Conservation (phyloP, 2,329 filamentous ascomycete genomes). For the Diaporthe ilicicola region DNA sequence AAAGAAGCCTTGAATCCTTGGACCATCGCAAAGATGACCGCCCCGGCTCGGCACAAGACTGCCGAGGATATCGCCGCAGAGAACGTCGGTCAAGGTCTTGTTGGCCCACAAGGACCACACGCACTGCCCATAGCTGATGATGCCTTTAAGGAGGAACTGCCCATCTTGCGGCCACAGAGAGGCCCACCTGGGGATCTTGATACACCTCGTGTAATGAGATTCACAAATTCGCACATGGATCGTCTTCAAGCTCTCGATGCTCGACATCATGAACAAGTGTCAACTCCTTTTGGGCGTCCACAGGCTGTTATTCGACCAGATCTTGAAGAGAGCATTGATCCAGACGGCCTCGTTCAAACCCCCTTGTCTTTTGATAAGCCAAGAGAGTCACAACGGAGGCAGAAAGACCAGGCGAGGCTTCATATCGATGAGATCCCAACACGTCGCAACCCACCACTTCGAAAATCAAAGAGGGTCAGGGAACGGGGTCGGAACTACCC, state of each 20-base stretch:
- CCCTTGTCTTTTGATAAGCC: not conserved
- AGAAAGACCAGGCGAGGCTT: conserved; percentile 2
- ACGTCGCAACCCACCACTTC: conserved; percentile 21
- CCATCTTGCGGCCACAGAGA: conserved; percentile 40
- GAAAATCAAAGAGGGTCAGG: conserved; percentile 27
- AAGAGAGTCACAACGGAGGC: not conserved
- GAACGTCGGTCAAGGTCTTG: not conserved
- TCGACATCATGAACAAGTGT: not conserved
- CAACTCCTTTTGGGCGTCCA: not conserved
- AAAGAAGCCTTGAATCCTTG: conserved; percentile 47
- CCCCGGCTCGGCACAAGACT: conserved; percentile 29
- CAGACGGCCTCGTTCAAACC: conserved; percentile 15
- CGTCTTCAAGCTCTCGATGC: not conserved
- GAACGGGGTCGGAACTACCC: not conserved
- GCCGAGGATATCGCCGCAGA: not conserved
- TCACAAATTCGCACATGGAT: not conserved
- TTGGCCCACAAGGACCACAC: not conserved
- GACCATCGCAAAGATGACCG: conserved; percentile 49
- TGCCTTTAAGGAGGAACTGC: conserved; percentile 35
- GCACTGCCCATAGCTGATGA: not conserved
- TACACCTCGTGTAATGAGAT: conserved; percentile 28
- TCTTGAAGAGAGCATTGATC: not conserved
- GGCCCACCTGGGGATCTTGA: conserved; percentile 42
- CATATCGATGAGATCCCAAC: conserved; percentile 11
- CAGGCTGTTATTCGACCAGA: not conserved